A percentile compares a stretch with the other conserved stretches of the same genome.
Evolutionary conservation across 225 moss, liverwort and hornwort species (phyloP).

Genomic region (Pseudoscleropodium purum): DNA sequence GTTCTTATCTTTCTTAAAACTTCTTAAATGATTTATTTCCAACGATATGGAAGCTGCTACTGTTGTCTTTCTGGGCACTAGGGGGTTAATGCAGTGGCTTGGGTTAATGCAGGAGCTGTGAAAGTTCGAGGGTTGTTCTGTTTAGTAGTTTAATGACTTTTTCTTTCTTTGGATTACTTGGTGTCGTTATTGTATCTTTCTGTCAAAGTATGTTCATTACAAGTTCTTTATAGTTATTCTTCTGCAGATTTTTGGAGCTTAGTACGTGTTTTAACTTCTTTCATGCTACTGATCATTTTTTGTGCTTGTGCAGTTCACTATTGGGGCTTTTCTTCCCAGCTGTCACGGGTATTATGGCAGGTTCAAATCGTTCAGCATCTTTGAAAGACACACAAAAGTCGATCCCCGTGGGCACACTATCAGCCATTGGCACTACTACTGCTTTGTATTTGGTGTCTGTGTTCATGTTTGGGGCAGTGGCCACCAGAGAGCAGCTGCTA

Average conservation of each 20-base stretch:
- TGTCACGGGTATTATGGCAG: conserved; percentile 99
- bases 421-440: conserved; percentile 90
- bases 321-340: conserved; percentile 98
- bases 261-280: not conserved
- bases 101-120: not conserved
- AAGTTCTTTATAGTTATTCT: not conserved
- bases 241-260: not conserved
- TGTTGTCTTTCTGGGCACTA: not conserved
- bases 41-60: not conserved
- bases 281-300: not conserved
- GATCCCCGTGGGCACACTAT: conserved; percentile 88
- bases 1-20: not conserved
- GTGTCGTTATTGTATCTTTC: not conserved
- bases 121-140: not conserved
- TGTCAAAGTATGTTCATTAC: not conserved
- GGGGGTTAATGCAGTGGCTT: not conserved
- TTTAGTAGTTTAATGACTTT: not conserved
- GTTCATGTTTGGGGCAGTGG: conserved; percentile 93
- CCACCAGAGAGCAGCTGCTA: conserved; percentile 79
- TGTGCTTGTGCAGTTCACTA: conserved; percentile 52
- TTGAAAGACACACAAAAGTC: conserved; percentile 95
- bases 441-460: conserved; percentile 79
- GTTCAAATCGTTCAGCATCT: conserved; percentile 96
- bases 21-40: not conserved
- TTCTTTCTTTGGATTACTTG: not conserved